Evolutionary conservation across 139 green algal genomes (phyloP), one percentile per base, ranked within the genome.

Genomic region (Asterochloris sp.): DNA sequence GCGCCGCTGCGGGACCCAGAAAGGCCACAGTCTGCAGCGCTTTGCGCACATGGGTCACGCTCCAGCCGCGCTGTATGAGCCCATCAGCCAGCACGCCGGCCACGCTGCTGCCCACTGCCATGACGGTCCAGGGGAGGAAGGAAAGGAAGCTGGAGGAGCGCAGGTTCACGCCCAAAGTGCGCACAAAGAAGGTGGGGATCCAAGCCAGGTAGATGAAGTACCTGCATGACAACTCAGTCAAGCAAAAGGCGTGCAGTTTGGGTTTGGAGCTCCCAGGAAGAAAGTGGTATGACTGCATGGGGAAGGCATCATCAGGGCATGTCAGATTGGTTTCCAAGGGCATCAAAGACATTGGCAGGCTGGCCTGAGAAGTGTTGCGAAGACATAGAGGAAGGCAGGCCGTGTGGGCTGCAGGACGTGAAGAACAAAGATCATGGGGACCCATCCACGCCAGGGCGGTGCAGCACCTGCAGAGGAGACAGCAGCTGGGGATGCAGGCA

Each of bases 141-240:
- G 93, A 92, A 61, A 96, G 86, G 74, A 95, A 87, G 74, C 81
- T 87, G 12, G 89, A 94, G 24, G 92, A 78, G 28, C 83, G 79
- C 26, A 98, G 83, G 89, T 96, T 86, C 78, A 98, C 87, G 15
- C 92, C 92, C 60, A 86, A 62, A 10, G 71, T 60, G n/a, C 88
- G 85, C 80, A 90, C 89, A 81, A 98, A 98, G 86, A 96, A 98
- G 15, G 94, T 92, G 12, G 95, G 95, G 91, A 98, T 96, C 95
- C 95, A 98, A 88, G 94, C 96, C 38, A 98, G 92, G 89, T 96
- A 97, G 69, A 98, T 96, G 87, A 98, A 98, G 87, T 97, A 98
- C 38, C 38, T 54, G 38, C 38, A 54, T 54, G 4, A 2, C 38
- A 54, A 71, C 38, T 54, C 38, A 54, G 38, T 54, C 38, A 54